Evolutionary conservation across 768 basidiomycete genomes (phyloP), one percentile per base, ranked within the genome.

Genomic region (Naganishia vishniacii): DNA sequence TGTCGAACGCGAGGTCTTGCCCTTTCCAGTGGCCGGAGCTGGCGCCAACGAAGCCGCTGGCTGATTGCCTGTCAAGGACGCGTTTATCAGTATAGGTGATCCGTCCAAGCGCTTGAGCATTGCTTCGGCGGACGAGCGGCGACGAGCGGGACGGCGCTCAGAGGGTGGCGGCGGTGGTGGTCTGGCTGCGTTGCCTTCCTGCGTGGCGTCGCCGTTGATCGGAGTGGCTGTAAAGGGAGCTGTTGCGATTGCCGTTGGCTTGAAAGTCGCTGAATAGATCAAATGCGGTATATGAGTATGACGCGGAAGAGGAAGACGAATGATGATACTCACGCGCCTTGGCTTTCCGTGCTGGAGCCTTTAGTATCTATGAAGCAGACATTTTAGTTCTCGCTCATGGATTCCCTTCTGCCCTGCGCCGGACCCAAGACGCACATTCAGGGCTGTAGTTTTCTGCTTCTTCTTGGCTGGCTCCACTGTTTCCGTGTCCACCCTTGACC

Each of bases 131-230:
- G 74, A 73, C 23, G 72, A 70, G 59, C 74, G 62, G n/a, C 69
- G 48, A 37, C 75, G 62, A 4, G 75, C 74, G 18, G 71, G 72
- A 47, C 72, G 71, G 28, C 65, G 48, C 53, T 69, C 72, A 12
- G 75, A 72, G 6, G 74, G 75, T 16, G 75, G 75, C 25, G 73
- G 73, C 23, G 74, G 73, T 37, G 65, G 65, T 28, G 65, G 65
- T 49, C 23, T 37, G 3, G 37, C 25, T 11, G 28, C 48, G 16
- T 25, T 26, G n/a, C 1, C 23, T 18, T 37, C 51, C 23, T 69
- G 61, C 20, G 67, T 44, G 13, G 62, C 29, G 4, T 62, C 61
- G 29, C 69, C 67, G 18, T 56, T 58, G n/a, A 40, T 42, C 6
- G 53, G 23, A 9, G 53, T 48, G 48, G 25, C 48, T 13, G 18